Evolutionary conservation across 768 basidiomycete genomes (phyloP).

Genomic region (Cystobasidium onofrii): DNA sequence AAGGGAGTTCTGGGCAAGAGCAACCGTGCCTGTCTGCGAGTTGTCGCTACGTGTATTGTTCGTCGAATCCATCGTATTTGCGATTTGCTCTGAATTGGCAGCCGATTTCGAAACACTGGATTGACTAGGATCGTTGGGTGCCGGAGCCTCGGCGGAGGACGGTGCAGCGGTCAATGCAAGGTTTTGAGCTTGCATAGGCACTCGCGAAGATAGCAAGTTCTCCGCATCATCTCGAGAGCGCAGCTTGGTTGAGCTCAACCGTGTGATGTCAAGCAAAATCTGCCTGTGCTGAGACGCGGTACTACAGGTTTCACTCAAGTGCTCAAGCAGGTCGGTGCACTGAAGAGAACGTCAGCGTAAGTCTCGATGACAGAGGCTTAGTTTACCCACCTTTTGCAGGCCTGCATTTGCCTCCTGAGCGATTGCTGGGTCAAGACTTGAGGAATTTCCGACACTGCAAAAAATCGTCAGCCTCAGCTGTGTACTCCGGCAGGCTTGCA

Average conservation of each 20-base stretch:
- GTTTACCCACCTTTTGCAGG: slow-evolving; percentile 7
- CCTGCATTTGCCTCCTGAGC: slow-evolving; percentile 4
- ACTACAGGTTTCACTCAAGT: slow-evolving; percentile 16
- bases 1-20: not conserved
- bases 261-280: slow-evolving; percentile 25
- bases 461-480: not conserved
- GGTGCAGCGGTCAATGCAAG: not conserved
- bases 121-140: not conserved
- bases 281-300: slow-evolving; percentile 26
- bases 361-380: too few relatives aligned
- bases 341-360: too few relatives aligned
- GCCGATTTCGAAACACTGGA: too few relatives aligned
- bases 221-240: slow-evolving; percentile 26
- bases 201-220: slow-evolving; percentile 26
- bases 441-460: slow-evolving; percentile 25
- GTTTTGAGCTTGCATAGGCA: not conserved
- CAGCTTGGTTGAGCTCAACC: slow-evolving; percentile 25
- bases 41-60: not conserved
- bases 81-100: not conserved
- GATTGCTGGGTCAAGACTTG: slow-evolving; percentile 11
- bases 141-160: not conserved
- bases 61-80: too few relatives aligned
- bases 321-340: slow-evolving; percentile 27
- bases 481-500: not conserved
- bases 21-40: not conserved